Conservation (phyloP, 495 filamentous ascomycete species). For the Hamigera avellanea region DNA sequence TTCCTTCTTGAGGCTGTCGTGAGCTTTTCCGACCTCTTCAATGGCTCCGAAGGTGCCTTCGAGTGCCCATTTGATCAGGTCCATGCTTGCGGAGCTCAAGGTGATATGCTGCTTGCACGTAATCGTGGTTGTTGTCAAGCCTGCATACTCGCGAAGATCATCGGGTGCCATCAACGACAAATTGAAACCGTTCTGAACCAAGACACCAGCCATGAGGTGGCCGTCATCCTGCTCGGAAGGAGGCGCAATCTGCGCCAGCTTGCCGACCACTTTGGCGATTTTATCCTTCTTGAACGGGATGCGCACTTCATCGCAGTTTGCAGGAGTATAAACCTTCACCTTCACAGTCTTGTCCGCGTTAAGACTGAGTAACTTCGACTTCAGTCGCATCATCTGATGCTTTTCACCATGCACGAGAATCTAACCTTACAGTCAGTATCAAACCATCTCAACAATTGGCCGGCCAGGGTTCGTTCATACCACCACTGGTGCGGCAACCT, state of each 20-base stretch:
- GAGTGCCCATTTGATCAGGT: constrained; percentile 85
- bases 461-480: constrained; percentile 38
- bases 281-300: constrained; percentile 97
- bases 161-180: constrained; percentile 92
- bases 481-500: constrained; percentile 81
- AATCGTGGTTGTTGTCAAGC: constrained; percentile 85
- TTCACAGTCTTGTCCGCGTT: constrained; percentile 69
- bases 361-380: constrained; percentile 83
- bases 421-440: constrained; percentile 25
- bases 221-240: constrained; percentile 38
- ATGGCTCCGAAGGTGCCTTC: constrained; percentile 87
- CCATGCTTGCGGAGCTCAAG: constrained; percentile 76
- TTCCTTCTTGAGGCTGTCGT: constrained; percentile 24
- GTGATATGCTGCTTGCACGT: constrained; percentile 80
- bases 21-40: constrained; percentile 45
- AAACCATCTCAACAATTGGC: not conserved
- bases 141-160: constrained; percentile 89
- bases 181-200: constrained; percentile 96
- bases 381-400: constrained; percentile 95
- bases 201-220: constrained; percentile 68
- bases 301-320: constrained; percentile 88
- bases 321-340: constrained; percentile 82
- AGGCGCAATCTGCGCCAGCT: constrained; percentile 69
- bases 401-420: constrained; percentile 96
- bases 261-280: constrained; percentile 89